A percentile compares a stretch with the other conserved stretches of the same genome.
Conservation (phyloP, 768 basidiomycete species). For the Asterophora lycoperdoides region DNA sequence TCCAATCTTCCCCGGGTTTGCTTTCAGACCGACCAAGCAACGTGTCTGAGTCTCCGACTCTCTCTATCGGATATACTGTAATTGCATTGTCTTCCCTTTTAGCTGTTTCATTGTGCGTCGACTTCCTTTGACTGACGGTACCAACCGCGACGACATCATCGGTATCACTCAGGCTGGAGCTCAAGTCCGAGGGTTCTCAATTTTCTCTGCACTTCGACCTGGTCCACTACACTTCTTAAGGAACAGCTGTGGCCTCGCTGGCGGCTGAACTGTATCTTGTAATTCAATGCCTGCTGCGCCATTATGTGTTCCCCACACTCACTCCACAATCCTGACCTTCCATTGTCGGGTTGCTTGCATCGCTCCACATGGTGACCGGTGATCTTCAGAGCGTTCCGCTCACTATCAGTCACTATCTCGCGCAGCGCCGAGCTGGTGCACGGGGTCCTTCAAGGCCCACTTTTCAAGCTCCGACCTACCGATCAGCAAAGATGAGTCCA, state of each 20-base stretch:
- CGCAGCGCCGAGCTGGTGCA: no score
- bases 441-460: conserved; percentile 1
- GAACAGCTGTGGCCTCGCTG: no score
- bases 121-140: background rate
- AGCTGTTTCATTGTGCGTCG: no score
- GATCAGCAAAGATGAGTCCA: background rate
- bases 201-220: background rate
- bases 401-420: no score
- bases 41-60: background rate
- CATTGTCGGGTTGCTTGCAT: no score
- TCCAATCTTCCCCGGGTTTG: conserved; percentile 12
- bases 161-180: background rate
- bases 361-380: no score
- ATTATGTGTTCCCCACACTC: no score
- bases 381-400: no score
- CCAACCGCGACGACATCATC: background rate
- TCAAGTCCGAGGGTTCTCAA: background rate
- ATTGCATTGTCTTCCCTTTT: background rate
- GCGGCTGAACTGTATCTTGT: no score
- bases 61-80: background rate
- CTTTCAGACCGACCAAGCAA: background rate
- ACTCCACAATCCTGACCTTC: no score
- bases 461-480: conserved; percentile 3
- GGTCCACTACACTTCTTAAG: no score
- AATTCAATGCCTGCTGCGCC: no score